Evolutionary conservation across 73 alveolate species (phyloP).

Genomic region (Paramecium sonneborni): DNA sequence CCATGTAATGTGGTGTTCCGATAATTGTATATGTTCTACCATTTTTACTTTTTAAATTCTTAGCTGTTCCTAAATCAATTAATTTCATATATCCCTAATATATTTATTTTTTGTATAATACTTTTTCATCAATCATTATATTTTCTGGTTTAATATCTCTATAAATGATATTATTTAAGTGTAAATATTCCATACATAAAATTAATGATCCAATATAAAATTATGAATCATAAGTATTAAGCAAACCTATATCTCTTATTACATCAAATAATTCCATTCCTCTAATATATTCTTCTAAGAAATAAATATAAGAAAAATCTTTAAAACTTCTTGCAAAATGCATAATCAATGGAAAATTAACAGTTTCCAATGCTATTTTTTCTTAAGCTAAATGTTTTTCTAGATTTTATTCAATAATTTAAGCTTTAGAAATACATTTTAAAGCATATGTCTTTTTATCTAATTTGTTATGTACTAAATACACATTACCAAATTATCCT

Average conservation of each 20-base stretch:
- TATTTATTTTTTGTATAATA: neutral
- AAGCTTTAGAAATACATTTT: constrained; percentile 63
- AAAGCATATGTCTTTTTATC: constrained; percentile 67
- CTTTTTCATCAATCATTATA: constrained; percentile 79
- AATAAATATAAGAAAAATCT: constrained; percentile 66
- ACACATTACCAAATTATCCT: constrained; percentile 74
- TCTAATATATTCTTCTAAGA: constrained; percentile 63
- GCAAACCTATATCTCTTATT: constrained; percentile 64
- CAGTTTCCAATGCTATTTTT: constrained; percentile 60
- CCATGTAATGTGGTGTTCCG: constrained; percentile 40
- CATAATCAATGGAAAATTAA: constrained; percentile 70
- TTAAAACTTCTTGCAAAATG: constrained; percentile 68
- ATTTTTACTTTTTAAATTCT: constrained; percentile 54
- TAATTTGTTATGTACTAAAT: constrained; percentile 58
- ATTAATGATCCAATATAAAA: constrained; percentile 66
- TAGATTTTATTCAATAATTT: constrained; percentile 53
- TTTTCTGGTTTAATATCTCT: constrained; percentile 87
- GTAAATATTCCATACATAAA: constrained; percentile 73
- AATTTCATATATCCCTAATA: constrained; percentile 77
- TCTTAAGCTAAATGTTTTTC: constrained; percentile 65
- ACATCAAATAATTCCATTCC: constrained; percentile 77
- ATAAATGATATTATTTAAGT: constrained; percentile 71
- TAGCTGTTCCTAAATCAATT: constrained; percentile 87
- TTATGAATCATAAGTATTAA: constrained; percentile 62
- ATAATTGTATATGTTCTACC: constrained; percentile 70